phyloP scores from a whole-genome alignment of 495 filamentous ascomycete species.

The Daldinia grandis region DNA sequence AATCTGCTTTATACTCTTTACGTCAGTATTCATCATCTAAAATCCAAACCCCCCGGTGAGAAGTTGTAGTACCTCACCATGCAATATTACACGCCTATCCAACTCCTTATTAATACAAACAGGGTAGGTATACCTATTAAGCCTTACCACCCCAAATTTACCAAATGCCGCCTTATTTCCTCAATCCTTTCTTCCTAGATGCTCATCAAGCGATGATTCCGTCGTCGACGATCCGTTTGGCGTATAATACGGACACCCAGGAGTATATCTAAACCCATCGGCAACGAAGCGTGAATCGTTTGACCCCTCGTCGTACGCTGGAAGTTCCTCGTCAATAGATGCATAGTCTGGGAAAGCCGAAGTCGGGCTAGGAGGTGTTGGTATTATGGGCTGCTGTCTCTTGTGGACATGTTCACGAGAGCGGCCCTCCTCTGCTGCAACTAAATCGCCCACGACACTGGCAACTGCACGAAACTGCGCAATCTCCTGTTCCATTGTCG shows the following conservation, averaged over 20 bases:
- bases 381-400: slow-evolving; percentile 18
- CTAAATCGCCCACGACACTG: slow-evolving; percentile 54
- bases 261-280: slow-evolving; percentile 51
- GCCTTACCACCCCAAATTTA: too few species aligned
- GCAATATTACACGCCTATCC: background rate
- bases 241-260: slow-evolving; percentile 38
- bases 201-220: slow-evolving; percentile 43
- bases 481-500: slow-evolving; percentile 56
- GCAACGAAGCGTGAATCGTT: slow-evolving; percentile 43
- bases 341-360: slow-evolving; percentile 45
- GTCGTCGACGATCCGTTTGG: slow-evolving; percentile 25
- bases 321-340: slow-evolving; percentile 48
- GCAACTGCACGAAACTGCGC: slow-evolving; percentile 58
- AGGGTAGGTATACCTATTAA: too few species aligned
- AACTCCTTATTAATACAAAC: background rate
- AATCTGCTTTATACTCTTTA: background rate
- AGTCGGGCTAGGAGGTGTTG: slow-evolving; percentile 39
- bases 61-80: background rate
- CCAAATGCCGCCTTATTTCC: background rate
- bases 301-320: slow-evolving; percentile 48
- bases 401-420: slow-evolving; percentile 17
- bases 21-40: background rate
- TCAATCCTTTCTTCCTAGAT: slow-evolving; percentile 41
- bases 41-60: background rate
- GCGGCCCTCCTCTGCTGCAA: slow-evolving; percentile 54